Evolutionary conservation across 345 rosid species (phyloP).

Genomic region (Hevea brasiliensis): DNA sequence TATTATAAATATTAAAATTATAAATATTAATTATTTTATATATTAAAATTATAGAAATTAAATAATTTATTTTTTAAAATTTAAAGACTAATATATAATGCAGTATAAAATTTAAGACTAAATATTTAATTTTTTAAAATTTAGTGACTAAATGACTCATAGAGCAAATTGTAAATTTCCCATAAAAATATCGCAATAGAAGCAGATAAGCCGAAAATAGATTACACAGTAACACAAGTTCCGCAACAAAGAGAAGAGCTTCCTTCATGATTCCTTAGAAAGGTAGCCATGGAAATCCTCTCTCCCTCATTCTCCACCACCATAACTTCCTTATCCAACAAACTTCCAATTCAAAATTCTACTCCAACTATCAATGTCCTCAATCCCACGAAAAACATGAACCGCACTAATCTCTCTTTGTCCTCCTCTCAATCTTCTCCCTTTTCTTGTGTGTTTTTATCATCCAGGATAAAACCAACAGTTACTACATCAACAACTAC

Average conservation of each 20-base stretch:
- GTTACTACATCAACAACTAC: constrained; percentile 22
- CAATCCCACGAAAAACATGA: constrained; percentile 9
- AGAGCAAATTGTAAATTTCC: no score
- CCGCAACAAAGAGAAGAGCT: no score
- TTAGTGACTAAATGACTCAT: no score
- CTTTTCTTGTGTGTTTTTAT: constrained; percentile 20
- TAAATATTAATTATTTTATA: no score
- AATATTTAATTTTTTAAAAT: no score
- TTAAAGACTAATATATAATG: no score
- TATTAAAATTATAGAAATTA: no score
- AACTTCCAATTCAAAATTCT: constrained; percentile 14
- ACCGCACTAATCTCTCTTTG: constrained; percentile 17
- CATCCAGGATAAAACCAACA: constrained; percentile 23
- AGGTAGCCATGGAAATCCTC: constrained; percentile 35
- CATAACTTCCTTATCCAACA: constrained; percentile 11
- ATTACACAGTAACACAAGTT: not conserved
- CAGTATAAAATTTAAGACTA: no score
- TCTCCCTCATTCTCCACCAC: constrained; percentile 18
- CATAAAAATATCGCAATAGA: no score
- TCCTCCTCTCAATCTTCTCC: constrained; percentile 14
- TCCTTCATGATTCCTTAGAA: not conserved
- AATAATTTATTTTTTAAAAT: no score
- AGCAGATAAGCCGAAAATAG: not conserved
- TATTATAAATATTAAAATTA: no score
- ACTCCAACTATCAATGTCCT: constrained; percentile 12